Base-by-base conservation (phyloP, 2,329 filamentous ascomycete species). In the Proliferodiscus dingleyae region DNA sequence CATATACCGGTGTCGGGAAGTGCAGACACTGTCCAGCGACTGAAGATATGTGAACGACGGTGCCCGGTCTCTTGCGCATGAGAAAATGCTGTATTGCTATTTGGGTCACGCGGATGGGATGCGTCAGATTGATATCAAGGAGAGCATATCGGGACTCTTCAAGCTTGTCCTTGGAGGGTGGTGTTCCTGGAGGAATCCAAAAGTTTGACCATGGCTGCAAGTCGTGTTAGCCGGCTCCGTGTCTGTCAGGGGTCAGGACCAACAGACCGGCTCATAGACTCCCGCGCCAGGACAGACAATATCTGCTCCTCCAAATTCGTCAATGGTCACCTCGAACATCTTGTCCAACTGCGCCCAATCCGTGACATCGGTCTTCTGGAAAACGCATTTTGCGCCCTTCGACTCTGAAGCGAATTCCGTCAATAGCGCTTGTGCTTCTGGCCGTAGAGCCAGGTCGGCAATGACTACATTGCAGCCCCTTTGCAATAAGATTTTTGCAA, bases 31-130 rank as follows among this genome's bases (percentile, higher is more conserved):
- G 69, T 0, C 65, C 71, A 3, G 69, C 71, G 43, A 75, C 68
- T 43, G 68, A 72, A 38, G 71, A 71, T 40, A 74, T 71, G 50
- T 73, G 71, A 8, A 74, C 52, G 22, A 75, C 67, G 1, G 41
- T 29, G 6, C 58, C 58, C 2, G 51, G 46, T 30, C 58, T 58
- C 37, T 54, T 57, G 16, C 57, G 36, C 51, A 60, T 19, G n/a
- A 73, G 59, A 56, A 74, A 75, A 53, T 73, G 67, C 3, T 67
- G 63, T 34, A 76, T 70, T 4, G 73, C 72, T 15, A 76, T 60
- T 50, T 75, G 72, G 1, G 72, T 75, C 8, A 67, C 64, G 34
- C 72, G 71, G 52, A 75, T 75, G 0, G 73, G 73, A 54, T 76
- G 73, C 0, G 69, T 71, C 40, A 77, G 47, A 49, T 75, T 75